phyloP scores from a whole-genome alignment of 352 stramenopile genomes.

The Globisporangium recalcitrans region DNA sequence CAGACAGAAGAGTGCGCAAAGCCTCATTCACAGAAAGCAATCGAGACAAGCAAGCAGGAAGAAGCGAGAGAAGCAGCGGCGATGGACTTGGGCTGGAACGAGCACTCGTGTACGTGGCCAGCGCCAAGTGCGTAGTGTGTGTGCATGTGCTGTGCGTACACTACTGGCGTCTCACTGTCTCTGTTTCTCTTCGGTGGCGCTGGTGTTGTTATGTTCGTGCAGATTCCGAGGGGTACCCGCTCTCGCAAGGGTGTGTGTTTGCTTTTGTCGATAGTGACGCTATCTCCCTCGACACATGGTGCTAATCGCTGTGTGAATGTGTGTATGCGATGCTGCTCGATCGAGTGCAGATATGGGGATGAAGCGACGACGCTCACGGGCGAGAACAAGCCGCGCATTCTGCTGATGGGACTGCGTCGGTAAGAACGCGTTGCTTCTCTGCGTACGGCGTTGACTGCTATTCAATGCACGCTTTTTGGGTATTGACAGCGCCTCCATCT shows the following conservation, averaged over 20 bases:
- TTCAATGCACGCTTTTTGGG: not conserved
- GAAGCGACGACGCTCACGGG: conserved; percentile 67
- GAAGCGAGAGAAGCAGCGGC: not conserved
- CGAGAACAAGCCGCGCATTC: conserved; percentile 92
- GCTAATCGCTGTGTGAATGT: too few relatives aligned
- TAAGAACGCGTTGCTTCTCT: conserved; percentile 9
- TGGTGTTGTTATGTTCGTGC: not conserved
- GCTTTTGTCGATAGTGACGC: too few relatives aligned
- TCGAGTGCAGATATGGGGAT: conserved; percentile 50
- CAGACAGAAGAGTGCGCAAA: not conserved
- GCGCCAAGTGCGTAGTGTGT: not conserved
- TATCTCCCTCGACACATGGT: too few relatives aligned
- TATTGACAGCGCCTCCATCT: not conserved
- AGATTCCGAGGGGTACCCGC: conserved; percentile 34
- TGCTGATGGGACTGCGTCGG: conserved; percentile 96
- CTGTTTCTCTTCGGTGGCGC: not conserved
- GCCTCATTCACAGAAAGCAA: not conserved
- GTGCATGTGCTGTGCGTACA: not conserved
- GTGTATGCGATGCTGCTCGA: not conserved
- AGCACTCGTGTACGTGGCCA: conserved; percentile 72
- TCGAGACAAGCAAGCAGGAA: not conserved
- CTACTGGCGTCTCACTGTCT: not conserved
- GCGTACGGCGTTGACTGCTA: too few relatives aligned
- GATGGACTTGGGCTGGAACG: conserved; percentile 66
- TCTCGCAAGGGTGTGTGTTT: conserved; percentile 28